Evolutionary conservation across 2,329 filamentous ascomycete genomes (phyloP), one percentile per base, ranked within the genome.

Genomic region (Xylariales sp.): DNA sequence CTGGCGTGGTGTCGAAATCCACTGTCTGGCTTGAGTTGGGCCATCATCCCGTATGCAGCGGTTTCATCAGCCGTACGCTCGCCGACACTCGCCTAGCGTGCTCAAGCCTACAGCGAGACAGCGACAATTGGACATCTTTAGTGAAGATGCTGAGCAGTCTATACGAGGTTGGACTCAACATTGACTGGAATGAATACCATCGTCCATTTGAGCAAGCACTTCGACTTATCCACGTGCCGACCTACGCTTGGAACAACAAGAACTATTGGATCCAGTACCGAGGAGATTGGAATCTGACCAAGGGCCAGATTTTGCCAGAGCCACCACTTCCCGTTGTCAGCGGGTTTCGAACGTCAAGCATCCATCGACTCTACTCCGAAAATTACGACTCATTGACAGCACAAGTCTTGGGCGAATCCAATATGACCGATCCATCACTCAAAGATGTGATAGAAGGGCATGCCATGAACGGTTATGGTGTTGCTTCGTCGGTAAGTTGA

Each of bases 161-260:
- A 0, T 79, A 85, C 61, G 64, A 65, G 3, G 72, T 71, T 9
- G 84, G 84, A 28, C 64, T 86, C 5, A 66, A 73, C 31, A 67
- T 90, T 44, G 71, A 84, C 56, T 90, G 85, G 76, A 76, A 80
- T 45, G 84, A 88, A 61, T 86, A 77, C 54, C 79, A 86, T 49
- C 65, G 73, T 40, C 65, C 69, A 45, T 74, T 74, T 47, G 52
- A 55, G 15, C 42, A 51, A 0, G 62, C 58, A 10, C 59, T 66
- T 3, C 60, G 61, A 3, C 68, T 88, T 7, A 62, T 87, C 4
- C 67, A 76, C 5, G 65, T 89, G 1, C 86, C 86, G 0, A 74
- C 75, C 1, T 90, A 89, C 57, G 72, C 73, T 0, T 90, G 84
- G 64, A 81, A 89, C 52, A 69, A 79, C 52, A 86, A 87, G 69